Base-by-base conservation (phyloP, 495 filamentous ascomycete species). In the Penicillium arizonense region DNA sequence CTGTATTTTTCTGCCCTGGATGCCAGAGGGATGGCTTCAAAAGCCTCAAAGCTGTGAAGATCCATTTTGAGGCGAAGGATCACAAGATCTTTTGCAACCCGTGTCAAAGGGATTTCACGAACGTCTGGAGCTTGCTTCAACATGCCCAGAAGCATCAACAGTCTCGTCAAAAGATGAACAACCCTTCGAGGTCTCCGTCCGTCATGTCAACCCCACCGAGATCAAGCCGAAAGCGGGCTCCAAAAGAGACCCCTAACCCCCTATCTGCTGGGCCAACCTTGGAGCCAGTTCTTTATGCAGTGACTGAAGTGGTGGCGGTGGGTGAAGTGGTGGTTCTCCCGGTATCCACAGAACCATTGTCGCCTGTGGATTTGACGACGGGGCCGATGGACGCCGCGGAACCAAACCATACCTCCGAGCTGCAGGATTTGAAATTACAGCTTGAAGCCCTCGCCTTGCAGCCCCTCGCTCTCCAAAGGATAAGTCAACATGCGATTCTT, bases 61-160 rank as follows among this genome's bases (percentile, higher is more conserved):
- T 35, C 14, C 51, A 53, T 47, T 53, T 53, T 34, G 37, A 40
- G 26, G 35, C 44, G 5, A 53, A 53, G 20, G 26, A 20, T 13
- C 51, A 53, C 33, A 23, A 47, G 12, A 24, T 53, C 4, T 32
- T 16, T 24, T 53, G 51, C 16, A n/a, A 6, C 5, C 36, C 44
- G 13, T 53, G 51, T 13, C 30, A 53, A 18, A 28, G 3, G 20
- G 28, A 16, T 6, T 53, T 53, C 34, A 36, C 23, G 1, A 38
- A 39, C 21, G n/a, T 50, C 1, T 42, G 20, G 8, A 20, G n/a
- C 6, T 43, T 50, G 13, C 48, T 50, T 5, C 23, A 34, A 5
- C 48, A 50, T n/a, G 34, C 38, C 5, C 30, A 33, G 28, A 34
- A 41, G 30, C 48, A 50, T 50, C 38, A 34, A 40, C 35, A 34